These are phyloP conservation scores for Phytophthora quininea DNA, from an alignment of 352 stramenopile genomes.

Conservation along the genomic window DNA sequence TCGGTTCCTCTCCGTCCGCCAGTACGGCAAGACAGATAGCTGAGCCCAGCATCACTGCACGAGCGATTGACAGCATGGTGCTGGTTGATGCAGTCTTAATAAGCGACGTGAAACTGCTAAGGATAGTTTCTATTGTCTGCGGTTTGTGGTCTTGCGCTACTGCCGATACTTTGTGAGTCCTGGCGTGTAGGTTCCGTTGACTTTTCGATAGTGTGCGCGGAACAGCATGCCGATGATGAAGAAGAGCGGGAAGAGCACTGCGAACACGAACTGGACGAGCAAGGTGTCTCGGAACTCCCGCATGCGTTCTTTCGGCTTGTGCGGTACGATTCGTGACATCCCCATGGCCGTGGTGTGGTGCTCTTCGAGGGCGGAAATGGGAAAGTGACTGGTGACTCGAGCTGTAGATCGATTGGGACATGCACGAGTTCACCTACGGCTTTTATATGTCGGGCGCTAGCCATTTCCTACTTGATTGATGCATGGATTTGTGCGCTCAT, in stretches of 20 bases:
- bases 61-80: not conserved
- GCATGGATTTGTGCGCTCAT: too few species aligned
- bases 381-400: not conserved
- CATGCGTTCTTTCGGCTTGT: constrained; percentile 23
- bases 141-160: constrained; percentile 5
- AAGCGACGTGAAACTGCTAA: constrained; percentile 21
- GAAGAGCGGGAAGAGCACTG: constrained; percentile 28
- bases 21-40: constrained; percentile 7
- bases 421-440: not conserved
- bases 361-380: not conserved
- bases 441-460: not conserved
- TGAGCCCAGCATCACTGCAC: constrained; percentile 1
- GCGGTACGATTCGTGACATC: constrained; percentile 16
- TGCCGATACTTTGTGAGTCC: constrained; percentile 33
- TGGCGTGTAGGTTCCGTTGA: constrained; percentile 30
- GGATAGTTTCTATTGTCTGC: constrained; percentile 15
- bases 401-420: not conserved
- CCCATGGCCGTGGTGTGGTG: not conserved
- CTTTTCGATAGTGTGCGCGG: constrained; percentile 36
- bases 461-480: too few species aligned
- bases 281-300: constrained; percentile 30
- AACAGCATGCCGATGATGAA: constrained; percentile 22
- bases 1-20: constrained; percentile 52
- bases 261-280: constrained; percentile 31
- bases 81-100: not conserved